Conservation (phyloP, 495 filamentous ascomycete genomes). For the Aspergillus wentii region DNA sequence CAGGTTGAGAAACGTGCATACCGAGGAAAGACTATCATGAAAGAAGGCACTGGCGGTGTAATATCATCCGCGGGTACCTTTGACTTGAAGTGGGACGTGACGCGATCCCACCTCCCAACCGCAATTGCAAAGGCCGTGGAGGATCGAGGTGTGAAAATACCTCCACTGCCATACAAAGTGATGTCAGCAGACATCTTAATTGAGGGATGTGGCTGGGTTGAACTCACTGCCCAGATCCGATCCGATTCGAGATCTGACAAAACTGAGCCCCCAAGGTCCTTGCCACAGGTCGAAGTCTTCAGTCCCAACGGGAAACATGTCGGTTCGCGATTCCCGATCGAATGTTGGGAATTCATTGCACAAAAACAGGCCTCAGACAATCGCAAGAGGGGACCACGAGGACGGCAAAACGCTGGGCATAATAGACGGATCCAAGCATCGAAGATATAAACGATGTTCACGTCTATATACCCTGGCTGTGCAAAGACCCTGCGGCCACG, state of each 20-base stretch:
- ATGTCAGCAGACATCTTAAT: constrained; percentile 79
- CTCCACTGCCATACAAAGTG: constrained; percentile 67
- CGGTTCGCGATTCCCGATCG: constrained; percentile 63
- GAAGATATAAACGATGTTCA: neutral
- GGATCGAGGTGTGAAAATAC: constrained; percentile 23
- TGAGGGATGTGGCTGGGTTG: constrained; percentile 90
- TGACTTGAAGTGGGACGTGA: constrained; percentile 75
- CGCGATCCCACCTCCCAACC: constrained; percentile 45
- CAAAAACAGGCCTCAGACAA: constrained; percentile 30
- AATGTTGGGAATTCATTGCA: constrained; percentile 54
- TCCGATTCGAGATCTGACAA: constrained; percentile 29
- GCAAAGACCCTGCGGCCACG: too few species aligned
- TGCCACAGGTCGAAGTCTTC: constrained; percentile 78
- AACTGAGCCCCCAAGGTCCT: constrained; percentile 20
- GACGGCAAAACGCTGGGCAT: constrained; percentile 21
- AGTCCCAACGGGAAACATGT: constrained; percentile 78
- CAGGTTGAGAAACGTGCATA: constrained; percentile 53
- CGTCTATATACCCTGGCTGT: too few species aligned
- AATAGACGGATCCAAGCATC: constrained; percentile 14
- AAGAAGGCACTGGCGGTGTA: constrained; percentile 48
- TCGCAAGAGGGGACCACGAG: constrained; percentile 19
- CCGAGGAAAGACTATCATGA: constrained; percentile 53
- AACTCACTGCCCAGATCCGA: constrained; percentile 77
- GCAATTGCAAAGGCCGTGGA: constrained; percentile 30
- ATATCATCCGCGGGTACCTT: constrained; percentile 68